Percentiles rank a stretch among this genome's conserved stretches.
These are phyloP conservation scores for Mycena polygramma DNA, from an alignment of 768 basidiomycete genomes.

Conservation along the genomic window DNA sequence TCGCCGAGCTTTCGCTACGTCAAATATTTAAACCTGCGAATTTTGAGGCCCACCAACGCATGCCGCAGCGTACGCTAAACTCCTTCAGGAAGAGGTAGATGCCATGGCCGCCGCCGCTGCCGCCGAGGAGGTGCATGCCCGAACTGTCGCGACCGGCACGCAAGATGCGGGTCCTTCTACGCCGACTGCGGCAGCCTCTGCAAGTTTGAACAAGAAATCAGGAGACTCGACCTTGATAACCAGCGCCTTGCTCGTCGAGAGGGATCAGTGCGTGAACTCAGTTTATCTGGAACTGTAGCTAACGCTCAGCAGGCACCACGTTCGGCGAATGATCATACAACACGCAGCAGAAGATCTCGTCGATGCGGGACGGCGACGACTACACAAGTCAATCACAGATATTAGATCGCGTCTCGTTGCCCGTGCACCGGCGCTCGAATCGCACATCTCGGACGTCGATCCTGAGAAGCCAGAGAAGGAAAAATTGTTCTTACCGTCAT, in stretches of 20 bases:
- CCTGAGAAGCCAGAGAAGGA: neutral
- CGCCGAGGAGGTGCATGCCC: no score
- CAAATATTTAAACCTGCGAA: neutral
- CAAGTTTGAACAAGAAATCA: neutral
- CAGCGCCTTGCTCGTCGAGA: neutral
- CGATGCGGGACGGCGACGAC: no score
- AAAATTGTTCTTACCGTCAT: neutral
- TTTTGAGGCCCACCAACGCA: neutral
- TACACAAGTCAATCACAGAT: neutral
- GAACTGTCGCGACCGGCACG: no score
- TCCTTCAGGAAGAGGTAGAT: neutral
- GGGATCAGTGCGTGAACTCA: neutral
- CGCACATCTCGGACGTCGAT: neutral
- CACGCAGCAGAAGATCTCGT: neutral
- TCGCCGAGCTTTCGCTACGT: no score
- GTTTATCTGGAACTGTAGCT: neutral
- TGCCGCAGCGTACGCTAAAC: neutral
- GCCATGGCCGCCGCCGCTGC: neutral
- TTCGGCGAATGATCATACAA: neutral
- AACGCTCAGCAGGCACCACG: neutral
- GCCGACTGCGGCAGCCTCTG: no score
- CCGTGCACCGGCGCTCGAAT: no score
- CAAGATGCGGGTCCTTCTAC: no score
- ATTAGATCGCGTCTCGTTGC: neutral
- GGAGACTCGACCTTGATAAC: neutral